These are phyloP conservation scores for Biscogniauxia sp. DNA, from an alignment of 2,329 filamentous ascomycete species.

Conservation along the genomic window DNA sequence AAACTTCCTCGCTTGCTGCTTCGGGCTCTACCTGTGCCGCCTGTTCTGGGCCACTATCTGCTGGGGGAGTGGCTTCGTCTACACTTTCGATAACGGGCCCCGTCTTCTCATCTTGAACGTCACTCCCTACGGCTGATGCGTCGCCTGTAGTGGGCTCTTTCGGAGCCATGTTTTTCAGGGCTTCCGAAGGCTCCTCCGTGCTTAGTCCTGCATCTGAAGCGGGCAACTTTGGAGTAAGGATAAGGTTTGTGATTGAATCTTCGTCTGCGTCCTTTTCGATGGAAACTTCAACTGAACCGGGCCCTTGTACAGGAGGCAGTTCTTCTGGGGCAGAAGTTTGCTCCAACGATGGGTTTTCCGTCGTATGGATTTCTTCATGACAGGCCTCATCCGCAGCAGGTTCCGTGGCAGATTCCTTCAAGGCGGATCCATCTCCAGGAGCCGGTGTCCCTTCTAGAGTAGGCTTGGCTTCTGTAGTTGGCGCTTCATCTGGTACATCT, in stretches of 20 bases:
- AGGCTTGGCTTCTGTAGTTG: not conserved
- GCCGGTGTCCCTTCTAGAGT: not conserved
- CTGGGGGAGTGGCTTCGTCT: not conserved
- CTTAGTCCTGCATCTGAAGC: not conserved
- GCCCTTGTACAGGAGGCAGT: not conserved
- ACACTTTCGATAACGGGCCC: slow-evolving; percentile 4
- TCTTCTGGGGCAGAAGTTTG: not conserved
- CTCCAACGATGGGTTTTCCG: not conserved
- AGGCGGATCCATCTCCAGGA: not conserved
- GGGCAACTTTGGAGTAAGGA: not conserved
- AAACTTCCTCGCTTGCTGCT: slow-evolving; percentile 9
- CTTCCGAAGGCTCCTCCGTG: not conserved
- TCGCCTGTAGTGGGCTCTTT: not conserved
- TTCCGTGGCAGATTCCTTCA: slow-evolving; percentile 6
- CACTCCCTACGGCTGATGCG: not conserved
- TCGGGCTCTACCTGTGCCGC: slow-evolving; percentile 13
- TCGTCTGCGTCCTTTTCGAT: not conserved
- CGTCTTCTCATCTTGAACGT: not conserved
- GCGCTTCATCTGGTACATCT: not conserved
- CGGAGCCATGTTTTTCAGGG: not conserved
- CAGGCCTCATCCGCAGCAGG: slow-evolving; percentile 1
- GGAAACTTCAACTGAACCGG: not conserved
- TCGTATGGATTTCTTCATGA: not conserved
- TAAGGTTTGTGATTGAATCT: not conserved
- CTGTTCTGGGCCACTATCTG: slow-evolving; percentile 3